Evolutionary conservation across 345 rosid genomes (phyloP), one percentile per base, ranked within the genome.

Genomic region (Hibiscus trionum): DNA sequence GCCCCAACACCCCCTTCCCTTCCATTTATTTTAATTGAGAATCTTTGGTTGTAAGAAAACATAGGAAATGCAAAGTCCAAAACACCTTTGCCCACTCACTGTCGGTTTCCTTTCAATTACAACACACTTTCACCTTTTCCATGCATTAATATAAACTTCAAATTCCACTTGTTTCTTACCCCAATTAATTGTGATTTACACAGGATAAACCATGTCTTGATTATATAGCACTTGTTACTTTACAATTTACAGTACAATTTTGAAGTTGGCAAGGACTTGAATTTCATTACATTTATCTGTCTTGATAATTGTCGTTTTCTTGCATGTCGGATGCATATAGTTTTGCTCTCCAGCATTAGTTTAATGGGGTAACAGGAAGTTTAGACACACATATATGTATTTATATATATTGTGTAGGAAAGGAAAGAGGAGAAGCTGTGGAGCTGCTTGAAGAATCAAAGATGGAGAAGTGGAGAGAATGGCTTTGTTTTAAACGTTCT

Each of bases 391-490:
- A 62, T 17, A 26, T 6, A 27, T 58, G 47, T 27, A 6, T 11
- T 7, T 65, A 37, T 31, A 58, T 66, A 35, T 58, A 76, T 73
- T 77, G 67, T 66, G 58, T 69, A 58, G 64, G 21, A 35, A 12
- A 67, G 55, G 27, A 37, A 50, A 60, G 44, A 42, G 33, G 63
- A 24, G 64, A 39, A 37, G 24, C 58, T 31, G 17, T 35, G 39
- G 59, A 69, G 70, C 39, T 2, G 55, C 16, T 77, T 27, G 6
- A 37, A 65, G 44, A 14, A 7, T 10, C 21, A 75, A 77, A 78
- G 80, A 80, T 80, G 86, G 72, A 60, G 59, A 77, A 66, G 44
- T 75, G 86, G 85, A 80, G 77, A 50, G 67, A 59, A 12, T 82
- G 84, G 84, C 72, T 71, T 15, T 64, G 71, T 67, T 78, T 82